Evolutionary conservation across 495 filamentous ascomycete genomes (phyloP).

Genomic region (Clohesyomyces aquaticus): DNA sequence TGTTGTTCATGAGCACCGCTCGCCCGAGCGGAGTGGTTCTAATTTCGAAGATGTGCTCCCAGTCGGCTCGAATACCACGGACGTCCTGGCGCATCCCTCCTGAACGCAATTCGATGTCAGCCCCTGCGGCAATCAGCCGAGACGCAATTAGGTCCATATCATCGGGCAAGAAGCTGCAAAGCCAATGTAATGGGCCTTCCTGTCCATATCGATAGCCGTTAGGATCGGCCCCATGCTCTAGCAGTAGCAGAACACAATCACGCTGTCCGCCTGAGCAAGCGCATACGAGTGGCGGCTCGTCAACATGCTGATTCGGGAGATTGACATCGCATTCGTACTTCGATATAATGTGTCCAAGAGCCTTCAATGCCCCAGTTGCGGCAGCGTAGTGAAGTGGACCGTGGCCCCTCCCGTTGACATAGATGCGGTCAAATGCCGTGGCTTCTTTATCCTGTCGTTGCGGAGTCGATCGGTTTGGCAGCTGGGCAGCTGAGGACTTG

Average conservation of each 20-base stretch:
- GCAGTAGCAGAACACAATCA: slow-evolving; percentile 7
- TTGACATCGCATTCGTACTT: slow-evolving; percentile 15
- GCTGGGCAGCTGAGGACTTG: background rate
- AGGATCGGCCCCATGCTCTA: slow-evolving; percentile 11
- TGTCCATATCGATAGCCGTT: background rate
- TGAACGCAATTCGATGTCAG: slow-evolving; percentile 9
- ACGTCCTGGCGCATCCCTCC: slow-evolving; percentile 1
- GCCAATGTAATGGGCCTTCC: slow-evolving; percentile 19
- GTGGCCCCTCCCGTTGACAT: slow-evolving; percentile 1
- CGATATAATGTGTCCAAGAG: slow-evolving; percentile 6
- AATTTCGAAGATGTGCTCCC: slow-evolving; percentile 12
- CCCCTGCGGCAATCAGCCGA: slow-evolving; percentile 3
- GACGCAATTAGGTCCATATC: slow-evolving; percentile 6
- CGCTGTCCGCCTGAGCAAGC: background rate
- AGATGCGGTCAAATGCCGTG: slow-evolving; percentile 7
- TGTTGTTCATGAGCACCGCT: slow-evolving; percentile 12
- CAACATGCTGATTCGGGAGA: background rate
- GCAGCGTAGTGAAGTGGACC: slow-evolving; percentile 11
- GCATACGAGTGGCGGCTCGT: slow-evolving; percentile 13
- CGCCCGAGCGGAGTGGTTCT: slow-evolving; percentile 6
- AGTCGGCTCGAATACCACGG: slow-evolving; percentile 13
- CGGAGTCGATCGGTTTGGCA: background rate
- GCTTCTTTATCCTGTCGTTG: background rate
- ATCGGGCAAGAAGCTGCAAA: slow-evolving; percentile 4
- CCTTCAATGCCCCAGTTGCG: background rate